A percentile compares a stretch with the other conserved stretches of the same genome.
These are phyloP conservation scores for Sphaerulina musiva DNA, from an alignment of 2,329 filamentous ascomycete species.

Conservation along the genomic window DNA sequence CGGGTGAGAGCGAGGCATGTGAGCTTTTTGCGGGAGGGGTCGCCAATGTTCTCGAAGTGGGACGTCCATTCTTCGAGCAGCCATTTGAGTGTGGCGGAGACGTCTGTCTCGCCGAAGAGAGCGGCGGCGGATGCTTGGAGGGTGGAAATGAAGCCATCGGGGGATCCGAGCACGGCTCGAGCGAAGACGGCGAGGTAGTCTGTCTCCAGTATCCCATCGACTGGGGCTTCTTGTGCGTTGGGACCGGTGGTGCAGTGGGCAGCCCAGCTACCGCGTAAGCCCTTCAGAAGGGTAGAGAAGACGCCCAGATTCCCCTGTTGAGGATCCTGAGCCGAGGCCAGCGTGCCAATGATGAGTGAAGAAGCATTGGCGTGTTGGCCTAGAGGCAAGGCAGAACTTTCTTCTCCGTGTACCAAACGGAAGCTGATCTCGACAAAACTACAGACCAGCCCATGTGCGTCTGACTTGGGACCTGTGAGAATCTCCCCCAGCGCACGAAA, in stretches of 20 bases:
- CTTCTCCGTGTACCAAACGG: constrained; percentile 40
- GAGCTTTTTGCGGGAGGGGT: constrained; percentile 61
- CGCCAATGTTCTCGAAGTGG: constrained; percentile 61
- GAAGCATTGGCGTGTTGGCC: constrained; percentile 16
- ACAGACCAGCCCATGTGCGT: constrained; percentile 44
- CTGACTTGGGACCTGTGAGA: constrained; percentile 40
- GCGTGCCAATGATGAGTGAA: constrained; percentile 14
- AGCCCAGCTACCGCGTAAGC: constrained; percentile 47
- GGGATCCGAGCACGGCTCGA: constrained; percentile 67
- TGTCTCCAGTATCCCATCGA: constrained; percentile 70
- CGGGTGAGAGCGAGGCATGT: constrained; percentile 66
- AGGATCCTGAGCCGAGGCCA: constrained; percentile 13
- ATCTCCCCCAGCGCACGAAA: constrained; percentile 39
- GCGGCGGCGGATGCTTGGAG: constrained; percentile 35
- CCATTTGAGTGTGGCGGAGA: constrained; percentile 41
- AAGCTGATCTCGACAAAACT: constrained; percentile 42
- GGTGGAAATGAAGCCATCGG: constrained; percentile 57
- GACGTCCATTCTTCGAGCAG: constrained; percentile 58
- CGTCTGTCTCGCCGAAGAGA: constrained; percentile 10
- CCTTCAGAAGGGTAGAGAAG: constrained; percentile 48
- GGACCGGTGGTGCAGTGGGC: constrained; percentile 78
- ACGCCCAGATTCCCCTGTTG: constrained; percentile 40
- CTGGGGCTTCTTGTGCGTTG: constrained; percentile 59
- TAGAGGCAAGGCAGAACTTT: constrained; percentile 10
- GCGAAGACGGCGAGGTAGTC: constrained; percentile 82